These are phyloP conservation scores for Phoenix dactylifera DNA, from an alignment of 176 grass and related monocot species.

Conservation along the genomic window DNA sequence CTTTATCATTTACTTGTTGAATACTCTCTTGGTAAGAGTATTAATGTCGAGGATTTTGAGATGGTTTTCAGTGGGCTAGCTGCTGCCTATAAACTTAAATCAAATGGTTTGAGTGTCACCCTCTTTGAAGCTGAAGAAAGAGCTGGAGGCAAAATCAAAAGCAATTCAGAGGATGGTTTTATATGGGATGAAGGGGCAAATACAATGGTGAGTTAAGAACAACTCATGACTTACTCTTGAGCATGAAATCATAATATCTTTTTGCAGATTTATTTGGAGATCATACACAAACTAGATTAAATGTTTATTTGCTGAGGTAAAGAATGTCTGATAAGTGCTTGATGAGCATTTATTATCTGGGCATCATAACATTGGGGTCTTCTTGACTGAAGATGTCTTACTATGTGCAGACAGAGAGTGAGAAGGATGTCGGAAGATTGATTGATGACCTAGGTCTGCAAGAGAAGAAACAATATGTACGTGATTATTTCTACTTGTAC, in stretches of 20 bases:
- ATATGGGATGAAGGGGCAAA: slow-evolving; percentile 99
- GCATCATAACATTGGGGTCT: background rate
- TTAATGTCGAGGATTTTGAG: too few species aligned
- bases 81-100: slow-evolving; percentile 77
- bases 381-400: background rate
- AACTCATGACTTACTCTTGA: too few species aligned
- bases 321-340: too few species aligned
- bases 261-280: too few species aligned
- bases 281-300: too few species aligned
- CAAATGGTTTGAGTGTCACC: slow-evolving; percentile 62
- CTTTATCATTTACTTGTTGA: too few species aligned
- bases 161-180: slow-evolving; percentile 55
- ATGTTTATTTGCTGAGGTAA: too few species aligned
- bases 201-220: slow-evolving; percentile 60
- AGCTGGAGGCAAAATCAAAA: slow-evolving; percentile 83
- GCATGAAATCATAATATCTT: too few species aligned
- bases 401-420: slow-evolving; percentile 33
- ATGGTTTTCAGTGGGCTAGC: slow-evolving; percentile 53
- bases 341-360: too few species aligned
- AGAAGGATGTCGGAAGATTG: slow-evolving; percentile 49
- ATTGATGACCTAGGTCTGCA: slow-evolving; percentile 75
- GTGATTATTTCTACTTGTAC: slow-evolving; percentile 30
- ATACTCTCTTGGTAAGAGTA: too few species aligned
- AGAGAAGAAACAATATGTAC: slow-evolving; percentile 77
- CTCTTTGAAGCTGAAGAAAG: slow-evolving; percentile 71